Percentiles rank a stretch among this genome's conserved stretches.
phyloP scores from a whole-genome alignment of 768 basidiomycete genomes.

The Tulasnella sp. region DNA sequence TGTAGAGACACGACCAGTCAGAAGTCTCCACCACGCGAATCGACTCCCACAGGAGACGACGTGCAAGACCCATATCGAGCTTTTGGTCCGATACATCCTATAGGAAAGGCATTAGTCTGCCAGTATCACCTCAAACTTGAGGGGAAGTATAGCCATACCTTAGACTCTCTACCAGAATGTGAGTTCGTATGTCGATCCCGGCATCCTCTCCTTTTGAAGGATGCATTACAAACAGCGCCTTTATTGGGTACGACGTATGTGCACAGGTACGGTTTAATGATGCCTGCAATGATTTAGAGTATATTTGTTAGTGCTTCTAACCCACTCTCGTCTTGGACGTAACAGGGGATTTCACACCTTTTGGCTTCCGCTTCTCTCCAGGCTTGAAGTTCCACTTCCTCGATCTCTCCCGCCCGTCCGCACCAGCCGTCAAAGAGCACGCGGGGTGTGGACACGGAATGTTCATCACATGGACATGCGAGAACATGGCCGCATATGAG shows the following conservation, averaged over 20 bases:
- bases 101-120: neutral
- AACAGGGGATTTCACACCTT: neutral
- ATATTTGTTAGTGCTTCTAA: neutral
- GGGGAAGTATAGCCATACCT: neutral
- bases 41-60: slow-evolving; percentile 12
- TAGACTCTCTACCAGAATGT: slow-evolving; percentile 13
- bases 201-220: slow-evolving; percentile 5
- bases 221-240: neutral
- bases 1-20: slow-evolving; percentile 12
- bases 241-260: neutral
- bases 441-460: slow-evolving; percentile 13
- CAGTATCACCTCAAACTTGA: neutral
- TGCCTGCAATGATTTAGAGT: neutral
- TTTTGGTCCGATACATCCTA: slow-evolving; percentile 7
- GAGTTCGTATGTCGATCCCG: slow-evolving; percentile 13
- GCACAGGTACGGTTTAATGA: slow-evolving; percentile 7
- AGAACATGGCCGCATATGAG: slow-evolving; percentile 1
- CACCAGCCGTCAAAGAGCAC: slow-evolving; percentile 10
- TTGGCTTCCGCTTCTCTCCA: neutral
- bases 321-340: neutral
- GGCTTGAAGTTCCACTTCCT: neutral
- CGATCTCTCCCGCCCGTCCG: neutral
- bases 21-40: slow-evolving; percentile 1
- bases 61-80: slow-evolving; percentile 5
- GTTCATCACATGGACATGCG: slow-evolving; percentile 13